Conservation (phyloP, 345 rosid genomes). For the Camelina hispida region DNA sequence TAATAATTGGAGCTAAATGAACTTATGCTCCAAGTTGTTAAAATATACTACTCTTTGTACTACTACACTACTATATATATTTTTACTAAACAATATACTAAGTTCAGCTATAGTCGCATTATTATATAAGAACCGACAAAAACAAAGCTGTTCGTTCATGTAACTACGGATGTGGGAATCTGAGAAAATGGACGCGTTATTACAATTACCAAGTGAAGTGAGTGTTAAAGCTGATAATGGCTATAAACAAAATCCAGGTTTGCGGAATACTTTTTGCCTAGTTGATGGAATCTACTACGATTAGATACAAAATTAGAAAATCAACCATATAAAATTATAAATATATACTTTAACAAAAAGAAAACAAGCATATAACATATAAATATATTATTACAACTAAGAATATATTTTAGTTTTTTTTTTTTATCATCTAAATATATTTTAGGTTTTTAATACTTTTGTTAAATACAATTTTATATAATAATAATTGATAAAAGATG, state of each 20-base stretch:
- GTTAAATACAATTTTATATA: no score
- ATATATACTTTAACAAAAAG: no score
- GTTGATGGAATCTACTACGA: background rate
- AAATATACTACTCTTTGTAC: background rate
- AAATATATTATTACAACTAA: background rate
- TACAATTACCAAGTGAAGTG: background rate
- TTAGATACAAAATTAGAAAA: background rate
- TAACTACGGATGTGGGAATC: background rate
- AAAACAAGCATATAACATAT: no score
- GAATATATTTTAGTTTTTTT: background rate
- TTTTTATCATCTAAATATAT: background rate
- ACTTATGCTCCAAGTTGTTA: conserved; percentile 3
- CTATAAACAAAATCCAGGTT: background rate
- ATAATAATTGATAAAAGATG: background rate
- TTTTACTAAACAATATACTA: background rate
- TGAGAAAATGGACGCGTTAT: background rate
- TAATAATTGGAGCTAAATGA: background rate
- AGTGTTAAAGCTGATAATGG: background rate
- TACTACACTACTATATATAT: background rate
- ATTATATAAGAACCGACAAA: background rate
- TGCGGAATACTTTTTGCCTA: background rate
- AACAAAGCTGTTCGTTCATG: background rate
- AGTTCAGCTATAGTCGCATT: background rate
- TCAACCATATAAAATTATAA: background rate
- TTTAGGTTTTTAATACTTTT: background rate